Conservation (phyloP, 805 yeast species). For the Myxozyma nipponensis region DNA sequence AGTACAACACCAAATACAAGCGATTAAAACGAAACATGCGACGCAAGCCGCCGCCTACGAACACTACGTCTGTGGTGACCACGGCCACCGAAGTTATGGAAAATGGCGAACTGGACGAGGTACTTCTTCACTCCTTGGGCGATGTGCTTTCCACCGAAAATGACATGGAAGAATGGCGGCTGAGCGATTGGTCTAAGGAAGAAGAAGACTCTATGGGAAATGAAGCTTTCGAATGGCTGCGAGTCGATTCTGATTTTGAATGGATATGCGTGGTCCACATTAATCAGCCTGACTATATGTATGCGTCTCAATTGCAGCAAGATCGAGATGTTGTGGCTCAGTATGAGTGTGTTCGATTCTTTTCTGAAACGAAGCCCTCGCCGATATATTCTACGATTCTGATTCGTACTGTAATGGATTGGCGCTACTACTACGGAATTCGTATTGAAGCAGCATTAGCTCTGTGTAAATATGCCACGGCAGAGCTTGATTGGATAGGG, state of each 20-base stretch:
- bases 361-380: slow-evolving; percentile 59
- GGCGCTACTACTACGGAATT: slow-evolving; percentile 82
- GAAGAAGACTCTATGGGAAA: slow-evolving; percentile 64
- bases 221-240: slow-evolving; percentile 95
- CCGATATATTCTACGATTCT: slow-evolving; percentile 69
- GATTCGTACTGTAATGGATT: slow-evolving; percentile 75
- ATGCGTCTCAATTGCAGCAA: slow-evolving; percentile 84
- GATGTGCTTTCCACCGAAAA: slow-evolving; percentile 61
- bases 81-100: slow-evolving; percentile 13
- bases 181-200: slow-evolving; percentile 64
- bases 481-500: slow-evolving; percentile 64
- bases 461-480: slow-evolving; percentile 61
- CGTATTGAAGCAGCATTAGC: slow-evolving; percentile 83
- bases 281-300: slow-evolving; percentile 93
- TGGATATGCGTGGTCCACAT: slow-evolving; percentile 85
- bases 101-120: slow-evolving; percentile 32
- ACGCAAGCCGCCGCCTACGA: slow-evolving; percentile 34
- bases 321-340: slow-evolving; percentile 98
- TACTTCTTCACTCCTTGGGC: slow-evolving; percentile 61
- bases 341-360: slow-evolving; percentile 71
- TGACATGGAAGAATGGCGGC: slow-evolving; percentile 68
- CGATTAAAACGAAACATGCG: slow-evolving; percentile 61
- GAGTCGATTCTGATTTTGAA: slow-evolving; percentile 96
- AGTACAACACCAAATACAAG: slow-evolving; percentile 89
- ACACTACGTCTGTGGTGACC: slow-evolving; percentile 15